phyloP scores from a whole-genome alignment of 1,284 basidiomycete genomes.

The Anthracocystis walkeri region DNA sequence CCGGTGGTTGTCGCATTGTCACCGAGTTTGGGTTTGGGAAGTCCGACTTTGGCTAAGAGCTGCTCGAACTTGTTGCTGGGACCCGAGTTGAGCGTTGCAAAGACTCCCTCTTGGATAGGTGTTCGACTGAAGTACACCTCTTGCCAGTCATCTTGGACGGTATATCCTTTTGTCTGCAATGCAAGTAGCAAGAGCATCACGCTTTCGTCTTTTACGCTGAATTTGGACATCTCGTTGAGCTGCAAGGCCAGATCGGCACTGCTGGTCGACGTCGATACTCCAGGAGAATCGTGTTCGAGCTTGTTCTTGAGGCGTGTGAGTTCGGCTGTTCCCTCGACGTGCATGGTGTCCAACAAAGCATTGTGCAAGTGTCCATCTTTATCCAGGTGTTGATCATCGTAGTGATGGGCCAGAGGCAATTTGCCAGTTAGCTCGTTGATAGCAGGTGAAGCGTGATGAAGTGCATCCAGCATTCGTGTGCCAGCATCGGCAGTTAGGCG shows the following conservation, averaged over 20 bases:
- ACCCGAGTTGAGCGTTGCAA: slow-evolving; percentile 24
- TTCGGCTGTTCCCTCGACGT: slow-evolving; percentile 27
- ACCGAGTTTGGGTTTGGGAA: slow-evolving; percentile 12
- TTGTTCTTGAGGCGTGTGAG: slow-evolving; percentile 23
- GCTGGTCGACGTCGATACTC: neutral
- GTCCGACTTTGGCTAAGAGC: slow-evolving; percentile 33
- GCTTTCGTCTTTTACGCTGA: slow-evolving; percentile 30
- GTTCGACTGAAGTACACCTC: slow-evolving; percentile 32
- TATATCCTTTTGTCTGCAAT: slow-evolving; percentile 23
- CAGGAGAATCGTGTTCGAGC: slow-evolving; percentile 12
- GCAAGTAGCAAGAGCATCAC: slow-evolving; percentile 39
- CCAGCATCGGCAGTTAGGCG: slow-evolving; percentile 11
- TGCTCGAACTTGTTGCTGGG: slow-evolving; percentile 43
- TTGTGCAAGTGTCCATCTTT: slow-evolving; percentile 34
- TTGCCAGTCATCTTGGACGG: slow-evolving; percentile 35
- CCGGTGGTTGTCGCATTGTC: neutral
- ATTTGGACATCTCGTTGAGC: slow-evolving; percentile 31
- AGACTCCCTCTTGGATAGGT: slow-evolving; percentile 13
- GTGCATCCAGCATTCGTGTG: slow-evolving; percentile 26
- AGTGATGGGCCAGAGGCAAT: slow-evolving; percentile 12
- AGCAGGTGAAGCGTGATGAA: slow-evolving; percentile 28
- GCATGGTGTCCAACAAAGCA: slow-evolving; percentile 29
- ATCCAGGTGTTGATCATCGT: slow-evolving; percentile 31
- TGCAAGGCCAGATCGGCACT: slow-evolving; percentile 14
- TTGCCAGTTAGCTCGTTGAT: slow-evolving; percentile 39